These are phyloP conservation scores for Blepharisma japonicum DNA, from an alignment of 73 alveolate genomes.

Conservation along the genomic window DNA sequence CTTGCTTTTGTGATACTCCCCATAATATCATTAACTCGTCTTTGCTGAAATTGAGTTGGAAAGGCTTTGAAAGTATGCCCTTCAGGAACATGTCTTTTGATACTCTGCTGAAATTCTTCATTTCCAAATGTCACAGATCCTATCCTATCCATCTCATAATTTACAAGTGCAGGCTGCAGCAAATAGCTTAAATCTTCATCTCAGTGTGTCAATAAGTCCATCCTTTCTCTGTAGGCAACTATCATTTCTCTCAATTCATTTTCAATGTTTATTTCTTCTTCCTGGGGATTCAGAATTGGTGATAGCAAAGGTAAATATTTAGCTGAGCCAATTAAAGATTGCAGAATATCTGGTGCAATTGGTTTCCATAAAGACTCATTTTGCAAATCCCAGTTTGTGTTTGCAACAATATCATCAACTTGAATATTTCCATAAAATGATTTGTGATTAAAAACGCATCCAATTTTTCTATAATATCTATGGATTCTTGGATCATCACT, in stretches of 20 bases:
- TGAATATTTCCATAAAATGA: conserved; percentile 63
- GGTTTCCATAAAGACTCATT: conserved; percentile 73
- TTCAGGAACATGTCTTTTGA: conserved; percentile 69
- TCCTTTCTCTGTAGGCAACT: conserved; percentile 31
- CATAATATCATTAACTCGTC: conserved; percentile 56
- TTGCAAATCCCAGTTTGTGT: conserved; percentile 56
- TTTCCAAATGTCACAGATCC: conserved; percentile 53
- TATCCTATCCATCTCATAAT: conserved; percentile 71
- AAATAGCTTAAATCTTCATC: conserved; percentile 61
- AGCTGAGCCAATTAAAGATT: conserved; percentile 45
- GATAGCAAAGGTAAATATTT: conserved; percentile 39
- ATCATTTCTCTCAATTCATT: conserved; percentile 49
- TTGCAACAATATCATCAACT: conserved; percentile 62
- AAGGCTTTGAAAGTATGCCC: conserved; percentile 83
- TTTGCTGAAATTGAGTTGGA: conserved; percentile 63
- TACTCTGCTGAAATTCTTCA: conserved; percentile 64
- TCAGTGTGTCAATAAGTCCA: conserved; percentile 37
- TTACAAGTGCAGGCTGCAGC: conserved; percentile 52
- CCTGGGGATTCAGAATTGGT: conserved; percentile 26
- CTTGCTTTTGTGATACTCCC: conserved; percentile 43
- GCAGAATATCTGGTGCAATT: conserved; percentile 39
- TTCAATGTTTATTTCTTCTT: conserved; percentile 57
- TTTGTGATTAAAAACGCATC: conserved; percentile 65
- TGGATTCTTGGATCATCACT: conserved; percentile 69
- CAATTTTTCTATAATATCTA: conserved; percentile 63